Percentiles rank a stretch among this genome's conserved stretches.
Evolutionary conservation across 169 alveolate genomes (phyloP).

Genomic region (Babesia sp.): DNA sequence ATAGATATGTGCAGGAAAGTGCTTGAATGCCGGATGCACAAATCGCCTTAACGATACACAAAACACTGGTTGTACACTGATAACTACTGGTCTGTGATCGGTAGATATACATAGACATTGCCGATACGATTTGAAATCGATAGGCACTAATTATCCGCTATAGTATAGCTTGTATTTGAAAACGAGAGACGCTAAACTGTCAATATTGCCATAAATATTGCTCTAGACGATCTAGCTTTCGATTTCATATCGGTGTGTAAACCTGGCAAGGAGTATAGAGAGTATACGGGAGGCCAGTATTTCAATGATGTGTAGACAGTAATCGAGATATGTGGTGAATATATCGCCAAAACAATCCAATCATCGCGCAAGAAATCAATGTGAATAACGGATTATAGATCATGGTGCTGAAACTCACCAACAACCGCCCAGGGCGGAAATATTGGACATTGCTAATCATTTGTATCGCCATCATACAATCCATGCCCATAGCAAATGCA

Average conservation of each 20-base stretch:
- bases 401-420: neutral
- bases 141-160: neutral
- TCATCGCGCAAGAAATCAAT: neutral
- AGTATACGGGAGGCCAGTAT: neutral
- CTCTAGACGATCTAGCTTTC: no score
- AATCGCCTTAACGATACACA: neutral
- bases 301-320: neutral
- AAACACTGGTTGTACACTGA: no score
- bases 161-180: neutral
- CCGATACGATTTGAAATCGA: neutral
- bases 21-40: neutral
- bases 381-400: neutral
- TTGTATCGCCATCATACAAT: neutral
- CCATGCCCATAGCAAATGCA: neutral
- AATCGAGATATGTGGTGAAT: neutral
- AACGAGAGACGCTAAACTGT: no score
- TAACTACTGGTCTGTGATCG: neutral
- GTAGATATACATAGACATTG: neutral
- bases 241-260: neutral
- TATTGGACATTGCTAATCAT: neutral
- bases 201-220: no score
- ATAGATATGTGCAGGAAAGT: conserved; percentile 5
- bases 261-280: neutral
- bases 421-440: neutral
- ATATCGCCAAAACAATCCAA: no score